Base-by-base conservation (phyloP, 192 early-diverging fungal genomes). In the Thamnidium elegans region DNA sequence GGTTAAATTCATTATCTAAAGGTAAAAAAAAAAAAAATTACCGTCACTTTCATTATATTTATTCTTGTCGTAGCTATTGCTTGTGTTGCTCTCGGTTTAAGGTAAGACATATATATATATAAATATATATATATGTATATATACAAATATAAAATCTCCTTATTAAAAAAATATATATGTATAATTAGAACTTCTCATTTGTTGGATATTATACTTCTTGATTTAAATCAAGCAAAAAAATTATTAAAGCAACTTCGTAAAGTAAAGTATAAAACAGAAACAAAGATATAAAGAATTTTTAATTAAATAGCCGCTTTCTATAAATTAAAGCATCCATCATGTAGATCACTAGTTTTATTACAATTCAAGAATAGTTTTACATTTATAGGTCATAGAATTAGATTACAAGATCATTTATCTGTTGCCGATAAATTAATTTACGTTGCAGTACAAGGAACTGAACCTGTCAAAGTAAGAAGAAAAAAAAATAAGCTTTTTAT, bases 331-430 rank as follows among this genome's bases (percentile, higher is more conserved):
- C 15, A 62, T 43, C 26, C 51, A 43, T 21, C 44, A 30, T 23
- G 68, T 6, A 34, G 20, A 39, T 50, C 42, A 14, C 54, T 69
- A 8, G 34, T 62, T 14, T 50, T 69, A 17, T 23, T 69, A 7
- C 68, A 69, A 30, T 69, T 69, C 50, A 46, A 44, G 46, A 54
- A 69, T 63, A 50, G 68, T 46, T 69, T 53, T 50, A 69, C 68
- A 34, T 69, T 69, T 48, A 48, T 69, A n/a, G 21, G 51, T 39
- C 51, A 69, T 55, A 43, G 19, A 32, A 15, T 30, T n/a, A 62
- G 60, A 14, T 50, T 69, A 43, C 50, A 45, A 14, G 50, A 69
- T 34, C 62, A 32, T 51, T 63, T 30, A 23, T 13, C 26, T 52
- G 26, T 51, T 26, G 31, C 30, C 32, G 21, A n/a, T 23, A 26